phyloP scores from a whole-genome alignment of 371 early-diverging fungal species.

The Capniomyces stellatus region DNA sequence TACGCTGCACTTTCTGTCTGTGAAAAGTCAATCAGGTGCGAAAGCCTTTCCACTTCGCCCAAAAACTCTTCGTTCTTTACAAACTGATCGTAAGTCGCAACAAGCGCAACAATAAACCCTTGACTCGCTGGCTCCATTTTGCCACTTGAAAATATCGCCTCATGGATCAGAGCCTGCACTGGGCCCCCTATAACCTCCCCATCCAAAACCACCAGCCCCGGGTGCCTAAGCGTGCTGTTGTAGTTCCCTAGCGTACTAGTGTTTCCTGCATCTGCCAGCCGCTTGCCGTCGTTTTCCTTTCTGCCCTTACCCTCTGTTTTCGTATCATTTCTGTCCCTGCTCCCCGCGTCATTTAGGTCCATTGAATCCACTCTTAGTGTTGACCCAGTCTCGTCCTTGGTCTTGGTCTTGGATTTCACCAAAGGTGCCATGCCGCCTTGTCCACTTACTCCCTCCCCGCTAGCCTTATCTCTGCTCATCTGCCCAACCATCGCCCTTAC shows the following conservation, averaged over 20 bases:
- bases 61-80: slow-evolving; percentile 30
- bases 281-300: too few relatives aligned
- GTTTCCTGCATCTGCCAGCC: background rate
- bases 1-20: slow-evolving; percentile 5
- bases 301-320: too few relatives aligned
- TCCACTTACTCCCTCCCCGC: too few relatives aligned
- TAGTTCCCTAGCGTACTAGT: background rate
- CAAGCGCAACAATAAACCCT: slow-evolving; percentile 21
- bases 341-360: too few relatives aligned
- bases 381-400: too few relatives aligned
- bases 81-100: slow-evolving; percentile 37
- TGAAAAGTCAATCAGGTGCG: slow-evolving; percentile 18
- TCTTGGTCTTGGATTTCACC: too few relatives aligned
- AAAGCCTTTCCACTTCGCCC: slow-evolving; percentile 30
- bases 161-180: background rate
- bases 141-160: slow-evolving; percentile 5
- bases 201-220: slow-evolving; percentile 2
- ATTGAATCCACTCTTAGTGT: too few relatives aligned
- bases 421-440: too few relatives aligned
- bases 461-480: too few relatives aligned
- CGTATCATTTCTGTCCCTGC: too few relatives aligned
- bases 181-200: slow-evolving; percentile 3
- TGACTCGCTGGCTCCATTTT: slow-evolving; percentile 10
- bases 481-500: background rate
- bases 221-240: background rate